A percentile compares a stretch with the other conserved stretches of the same genome.
These are phyloP conservation scores for Aspergillus pseudoglaucus DNA, from an alignment of 2,329 filamentous ascomycete species.

Conservation along the genomic window DNA sequence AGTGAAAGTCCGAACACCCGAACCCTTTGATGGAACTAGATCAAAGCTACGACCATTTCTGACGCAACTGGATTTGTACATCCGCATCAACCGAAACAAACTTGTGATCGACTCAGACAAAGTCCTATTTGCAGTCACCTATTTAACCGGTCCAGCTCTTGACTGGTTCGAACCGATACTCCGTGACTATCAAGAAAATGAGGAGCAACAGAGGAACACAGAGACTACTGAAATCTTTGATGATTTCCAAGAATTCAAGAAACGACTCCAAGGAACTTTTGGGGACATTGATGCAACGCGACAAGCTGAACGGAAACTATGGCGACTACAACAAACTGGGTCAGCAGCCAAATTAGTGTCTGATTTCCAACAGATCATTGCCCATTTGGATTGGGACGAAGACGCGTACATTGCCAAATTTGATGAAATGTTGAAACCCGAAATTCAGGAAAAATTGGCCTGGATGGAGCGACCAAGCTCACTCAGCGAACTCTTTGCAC, in stretches of 20 bases:
- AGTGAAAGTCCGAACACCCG: not conserved
- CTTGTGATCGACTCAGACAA: not conserved
- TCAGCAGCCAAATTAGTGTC: conserved; percentile 2
- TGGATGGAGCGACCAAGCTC: not conserved
- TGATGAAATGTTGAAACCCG: conserved; percentile 1
- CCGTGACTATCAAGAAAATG: not conserved
- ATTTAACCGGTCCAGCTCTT: not conserved
- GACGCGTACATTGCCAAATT: conserved; percentile 1
- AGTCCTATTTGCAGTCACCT: not conserved
- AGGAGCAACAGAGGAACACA: not conserved
- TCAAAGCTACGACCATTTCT: not conserved
- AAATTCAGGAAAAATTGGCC: conserved; percentile 6
- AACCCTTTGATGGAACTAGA: not conserved
- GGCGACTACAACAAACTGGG: conserved; percentile 1
- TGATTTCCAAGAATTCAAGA: not conserved
- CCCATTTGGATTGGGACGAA: conserved; percentile 3
- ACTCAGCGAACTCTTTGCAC: not conserved
- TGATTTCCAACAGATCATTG: conserved; percentile 5
- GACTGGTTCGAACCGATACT: not conserved
- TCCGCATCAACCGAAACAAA: not conserved
- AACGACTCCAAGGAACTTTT: conserved; percentile 5
- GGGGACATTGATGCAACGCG: conserved; percentile 2
- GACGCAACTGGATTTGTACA: not conserved
- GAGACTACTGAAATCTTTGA: not conserved
- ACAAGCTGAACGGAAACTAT: not conserved